These are phyloP conservation scores for Monilinia fructicola DNA, from an alignment of 2,329 filamentous ascomycete genomes.

Conservation along the genomic window DNA sequence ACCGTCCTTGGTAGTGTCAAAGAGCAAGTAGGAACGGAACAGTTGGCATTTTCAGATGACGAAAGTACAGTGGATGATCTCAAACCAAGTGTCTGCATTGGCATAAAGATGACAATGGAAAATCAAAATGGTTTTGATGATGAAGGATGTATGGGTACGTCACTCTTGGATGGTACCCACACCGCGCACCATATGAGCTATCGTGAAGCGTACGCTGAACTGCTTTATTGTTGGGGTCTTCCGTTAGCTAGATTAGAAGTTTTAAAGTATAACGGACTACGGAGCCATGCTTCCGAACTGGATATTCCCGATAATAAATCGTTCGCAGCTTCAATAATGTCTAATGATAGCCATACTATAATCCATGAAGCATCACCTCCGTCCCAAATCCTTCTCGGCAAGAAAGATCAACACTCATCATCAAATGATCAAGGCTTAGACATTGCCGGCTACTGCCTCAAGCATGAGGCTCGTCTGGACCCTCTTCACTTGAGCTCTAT, in stretches of 20 bases:
- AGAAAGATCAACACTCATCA: conserved; percentile 53
- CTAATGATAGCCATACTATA: conserved; percentile 34
- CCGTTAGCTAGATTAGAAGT: conserved; percentile 64
- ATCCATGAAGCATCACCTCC: conserved; percentile 36
- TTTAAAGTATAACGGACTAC: conserved; percentile 66
- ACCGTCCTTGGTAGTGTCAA: conserved; percentile 43
- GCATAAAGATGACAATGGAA: conserved; percentile 51
- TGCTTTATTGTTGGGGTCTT: conserved; percentile 65
- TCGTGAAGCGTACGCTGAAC: conserved; percentile 65
- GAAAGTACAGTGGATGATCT: conserved; percentile 32
- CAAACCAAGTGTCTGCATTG: conserved; percentile 33
- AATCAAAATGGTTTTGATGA: conserved; percentile 68
- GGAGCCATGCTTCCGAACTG: conserved; percentile 45
- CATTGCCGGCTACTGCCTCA: conserved; percentile 61
- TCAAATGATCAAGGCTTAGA: conserved; percentile 56
- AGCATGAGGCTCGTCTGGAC: conserved; percentile 62
- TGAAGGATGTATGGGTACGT: conserved; percentile 62
- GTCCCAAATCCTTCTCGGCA: conserved; percentile 57
- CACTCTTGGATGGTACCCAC: conserved; percentile 55
- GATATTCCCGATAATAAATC: conserved; percentile 37
- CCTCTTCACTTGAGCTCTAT: conserved; percentile 47
- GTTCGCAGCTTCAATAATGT: conserved; percentile 35
- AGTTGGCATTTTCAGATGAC: conserved; percentile 38
- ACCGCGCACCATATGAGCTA: conserved; percentile 56
- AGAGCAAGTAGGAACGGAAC: conserved; percentile 34